Conservation (phyloP, 306 rosid species). For the Alnus rubra region DNA sequence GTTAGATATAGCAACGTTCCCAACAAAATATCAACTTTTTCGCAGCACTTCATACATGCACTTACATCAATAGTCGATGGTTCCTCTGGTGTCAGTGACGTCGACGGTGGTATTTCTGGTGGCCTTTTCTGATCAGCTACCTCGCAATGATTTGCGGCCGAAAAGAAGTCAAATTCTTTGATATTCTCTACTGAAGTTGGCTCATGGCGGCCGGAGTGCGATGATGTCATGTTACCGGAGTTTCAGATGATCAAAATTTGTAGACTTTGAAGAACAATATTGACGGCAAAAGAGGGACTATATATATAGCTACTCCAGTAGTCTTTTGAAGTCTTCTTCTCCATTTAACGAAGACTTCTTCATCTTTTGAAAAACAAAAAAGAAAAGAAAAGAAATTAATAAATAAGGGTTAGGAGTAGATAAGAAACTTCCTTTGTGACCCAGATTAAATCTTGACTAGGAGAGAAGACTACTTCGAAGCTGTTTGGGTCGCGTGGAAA, state of each 20-base stretch:
- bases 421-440: not conserved
- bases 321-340: not conserved
- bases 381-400: not conserved
- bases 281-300: not conserved
- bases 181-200: not conserved
- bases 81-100: too few relatives aligned
- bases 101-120: too few relatives aligned
- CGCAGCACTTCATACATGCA: conserved; percentile 17
- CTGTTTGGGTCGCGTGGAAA: too few relatives aligned
- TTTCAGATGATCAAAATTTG: not conserved
- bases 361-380: not conserved
- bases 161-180: conserved; percentile 18
- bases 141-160: not conserved
- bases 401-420: not conserved
- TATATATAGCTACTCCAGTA: not conserved
- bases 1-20: not conserved
- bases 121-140: too few relatives aligned
- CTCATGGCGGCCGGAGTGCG: not conserved
- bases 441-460: too few relatives aligned
- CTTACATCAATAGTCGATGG: not conserved
- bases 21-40: too few relatives aligned
- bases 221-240: not conserved
- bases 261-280: not conserved
- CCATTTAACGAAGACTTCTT: not conserved
- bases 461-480: not conserved